Conservation (phyloP, 345 rosid genomes). For the Lepidium aucheri region DNA sequence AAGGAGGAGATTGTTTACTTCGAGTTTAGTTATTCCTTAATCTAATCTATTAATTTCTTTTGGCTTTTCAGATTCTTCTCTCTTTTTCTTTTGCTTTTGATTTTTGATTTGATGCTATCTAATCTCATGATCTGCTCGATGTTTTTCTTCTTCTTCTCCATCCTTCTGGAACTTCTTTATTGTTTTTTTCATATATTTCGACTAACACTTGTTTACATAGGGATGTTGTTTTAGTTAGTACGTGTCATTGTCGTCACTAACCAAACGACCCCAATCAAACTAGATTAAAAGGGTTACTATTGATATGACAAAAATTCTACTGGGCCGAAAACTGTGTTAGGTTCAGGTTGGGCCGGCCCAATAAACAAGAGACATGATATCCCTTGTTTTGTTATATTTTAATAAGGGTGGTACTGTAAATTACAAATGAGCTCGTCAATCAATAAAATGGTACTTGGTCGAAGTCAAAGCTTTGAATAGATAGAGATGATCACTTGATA, state of each 20-base stretch:
- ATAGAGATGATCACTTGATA: no score
- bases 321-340: background rate
- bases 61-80: conserved; percentile 8
- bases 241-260: background rate
- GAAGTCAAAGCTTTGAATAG: background rate
- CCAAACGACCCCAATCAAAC: no score
- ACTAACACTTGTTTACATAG: background rate
- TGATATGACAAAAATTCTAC: background rate
- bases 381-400: background rate
- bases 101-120: background rate
- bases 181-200: background rate
- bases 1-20: conserved; percentile 16
- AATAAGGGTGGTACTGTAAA: background rate
- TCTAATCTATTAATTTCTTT: background rate
- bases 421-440: background rate
- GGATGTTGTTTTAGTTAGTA: background rate
- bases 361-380: background rate
- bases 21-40: background rate
- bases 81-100: background rate
- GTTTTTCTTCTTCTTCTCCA: conserved; percentile 5
- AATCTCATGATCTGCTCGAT: background rate
- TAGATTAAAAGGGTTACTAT: background rate
- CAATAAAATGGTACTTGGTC: background rate
- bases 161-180: background rate
- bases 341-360: background rate